phyloP scores from a whole-genome alignment of 1,284 basidiomycete genomes.

The Athelia psychrophila region DNA sequence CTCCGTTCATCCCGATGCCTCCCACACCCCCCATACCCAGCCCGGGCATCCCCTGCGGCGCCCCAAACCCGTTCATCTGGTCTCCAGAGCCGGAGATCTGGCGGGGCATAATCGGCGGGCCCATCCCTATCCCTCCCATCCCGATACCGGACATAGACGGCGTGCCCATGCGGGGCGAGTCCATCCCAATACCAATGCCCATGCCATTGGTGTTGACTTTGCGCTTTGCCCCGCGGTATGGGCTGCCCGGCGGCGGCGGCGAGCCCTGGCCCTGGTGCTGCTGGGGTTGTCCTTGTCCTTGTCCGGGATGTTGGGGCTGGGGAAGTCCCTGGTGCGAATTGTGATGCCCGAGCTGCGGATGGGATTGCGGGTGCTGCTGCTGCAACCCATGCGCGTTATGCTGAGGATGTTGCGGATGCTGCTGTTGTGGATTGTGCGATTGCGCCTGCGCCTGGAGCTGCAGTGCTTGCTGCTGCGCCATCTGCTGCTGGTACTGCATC shows the following conservation, averaged over 20 bases:
- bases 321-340: not conserved
- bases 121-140: not conserved
- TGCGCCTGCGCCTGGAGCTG: slow-evolving; percentile 15
- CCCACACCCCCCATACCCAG: too few relatives aligned
- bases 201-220: slow-evolving; percentile 5
- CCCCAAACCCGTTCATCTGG: too few relatives aligned
- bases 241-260: slow-evolving; percentile 17
- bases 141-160: not conserved
- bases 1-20: too few relatives aligned
- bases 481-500: slow-evolving; percentile 7
- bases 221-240: slow-evolving; percentile 20
- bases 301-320: not conserved
- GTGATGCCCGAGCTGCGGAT: not conserved
- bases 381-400: slow-evolving; percentile 15
- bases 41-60: too few relatives aligned
- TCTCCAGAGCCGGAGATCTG: not conserved
- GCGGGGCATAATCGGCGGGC: not conserved
- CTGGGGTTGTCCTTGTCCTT: not conserved
- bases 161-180: not conserved
- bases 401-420: slow-evolving; percentile 17
- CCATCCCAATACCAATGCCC: not conserved
- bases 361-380: slow-evolving; percentile 7
- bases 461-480: slow-evolving; percentile 7
- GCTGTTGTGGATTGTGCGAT: slow-evolving; percentile 14
- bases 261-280: slow-evolving; percentile 18